Percentiles rank a stretch among this genome's conserved stretches.
phyloP scores from a whole-genome alignment of 75 land plant species.

The Cunninghamia lanceolata region DNA sequence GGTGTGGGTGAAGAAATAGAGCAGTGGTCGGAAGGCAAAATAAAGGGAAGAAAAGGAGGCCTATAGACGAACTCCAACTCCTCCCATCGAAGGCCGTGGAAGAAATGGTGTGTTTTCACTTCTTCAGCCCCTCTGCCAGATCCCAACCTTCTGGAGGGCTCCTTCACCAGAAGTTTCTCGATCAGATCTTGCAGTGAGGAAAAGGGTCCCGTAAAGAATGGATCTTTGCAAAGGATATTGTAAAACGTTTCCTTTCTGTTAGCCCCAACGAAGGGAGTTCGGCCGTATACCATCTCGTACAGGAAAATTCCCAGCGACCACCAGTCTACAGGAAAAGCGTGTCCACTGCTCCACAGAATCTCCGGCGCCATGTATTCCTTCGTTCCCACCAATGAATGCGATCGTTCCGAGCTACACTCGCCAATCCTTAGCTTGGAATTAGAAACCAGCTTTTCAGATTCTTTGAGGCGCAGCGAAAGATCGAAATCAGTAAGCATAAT shows the following conservation, averaged over 20 bases:
- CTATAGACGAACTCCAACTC: conserved; percentile 42
- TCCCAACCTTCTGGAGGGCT: conserved; percentile 56
- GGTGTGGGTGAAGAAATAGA: not conserved
- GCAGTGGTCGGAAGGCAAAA: not conserved
- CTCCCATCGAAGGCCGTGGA: conserved; percentile 65
- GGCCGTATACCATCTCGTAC: conserved; percentile 75
- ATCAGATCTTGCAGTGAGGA: conserved; percentile 47
- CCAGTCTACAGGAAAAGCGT: conserved; percentile 52
- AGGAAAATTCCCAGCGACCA: conserved; percentile 79
- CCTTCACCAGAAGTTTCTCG: conserved; percentile 55
- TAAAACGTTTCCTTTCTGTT: conserved; percentile 74
- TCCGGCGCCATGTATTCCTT: conserved; percentile 54
- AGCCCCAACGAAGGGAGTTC: conserved; percentile 67
- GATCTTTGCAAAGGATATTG: conserved; percentile 46
- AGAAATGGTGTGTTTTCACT: conserved; percentile 67
- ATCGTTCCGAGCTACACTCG: not conserved
- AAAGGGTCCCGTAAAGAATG: conserved; percentile 49
- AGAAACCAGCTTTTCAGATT: not conserved
- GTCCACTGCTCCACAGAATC: conserved; percentile 39
- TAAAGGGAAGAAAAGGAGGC: conserved; percentile 58
- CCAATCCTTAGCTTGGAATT: not conserved
- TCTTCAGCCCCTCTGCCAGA: conserved; percentile 51
- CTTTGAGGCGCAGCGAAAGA: not conserved
- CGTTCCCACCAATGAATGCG: conserved; percentile 39
- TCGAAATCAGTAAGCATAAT: conserved; percentile 37